phyloP scores from a whole-genome alignment of 2,329 filamentous ascomycete genomes.

The Corniculantispora saksenae region DNA sequence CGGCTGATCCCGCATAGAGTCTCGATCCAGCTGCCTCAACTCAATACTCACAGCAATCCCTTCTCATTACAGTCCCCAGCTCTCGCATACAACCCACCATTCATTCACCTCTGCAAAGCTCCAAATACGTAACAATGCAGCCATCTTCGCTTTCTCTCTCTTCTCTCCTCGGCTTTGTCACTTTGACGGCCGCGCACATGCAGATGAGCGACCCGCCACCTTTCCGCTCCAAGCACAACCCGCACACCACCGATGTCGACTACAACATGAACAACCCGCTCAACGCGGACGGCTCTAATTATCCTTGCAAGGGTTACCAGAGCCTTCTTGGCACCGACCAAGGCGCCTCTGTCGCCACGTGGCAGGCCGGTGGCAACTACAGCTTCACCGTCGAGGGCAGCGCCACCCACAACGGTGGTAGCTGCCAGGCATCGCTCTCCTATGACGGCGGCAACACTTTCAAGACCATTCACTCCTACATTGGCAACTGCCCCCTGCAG shows the following conservation, averaged over 20 bases:
- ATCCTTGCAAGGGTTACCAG: slow-evolving; percentile 69
- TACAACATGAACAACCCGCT: slow-evolving; percentile 72
- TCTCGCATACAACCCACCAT: neutral
- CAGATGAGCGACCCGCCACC: slow-evolving; percentile 51
- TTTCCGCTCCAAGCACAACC: slow-evolving; percentile 53
- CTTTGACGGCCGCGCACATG: slow-evolving; percentile 51
- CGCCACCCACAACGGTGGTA: slow-evolving; percentile 64
- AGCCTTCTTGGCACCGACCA: slow-evolving; percentile 42
- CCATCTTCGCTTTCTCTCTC: slow-evolving; percentile 39
- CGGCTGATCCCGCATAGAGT: neutral
- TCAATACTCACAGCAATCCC: neutral
- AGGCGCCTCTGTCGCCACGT: slow-evolving; percentile 57
- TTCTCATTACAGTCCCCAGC: neutral
- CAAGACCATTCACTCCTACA: slow-evolving; percentile 58
- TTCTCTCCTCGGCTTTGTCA: slow-evolving; percentile 36
- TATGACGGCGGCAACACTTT: slow-evolving; percentile 69
- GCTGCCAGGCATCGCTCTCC: slow-evolving; percentile 70
- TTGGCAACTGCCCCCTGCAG: slow-evolving; percentile 48
- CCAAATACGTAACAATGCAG: neutral
- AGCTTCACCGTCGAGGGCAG: slow-evolving; percentile 61
- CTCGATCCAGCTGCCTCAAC: neutral
- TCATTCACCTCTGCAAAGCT: too few relatives aligned
- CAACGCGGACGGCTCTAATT: slow-evolving; percentile 60
- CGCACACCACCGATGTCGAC: slow-evolving; percentile 54
- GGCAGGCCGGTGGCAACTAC: slow-evolving; percentile 58